Conservation (phyloP, 2,329 filamentous ascomycete species). For the Ascochyta fabae region DNA sequence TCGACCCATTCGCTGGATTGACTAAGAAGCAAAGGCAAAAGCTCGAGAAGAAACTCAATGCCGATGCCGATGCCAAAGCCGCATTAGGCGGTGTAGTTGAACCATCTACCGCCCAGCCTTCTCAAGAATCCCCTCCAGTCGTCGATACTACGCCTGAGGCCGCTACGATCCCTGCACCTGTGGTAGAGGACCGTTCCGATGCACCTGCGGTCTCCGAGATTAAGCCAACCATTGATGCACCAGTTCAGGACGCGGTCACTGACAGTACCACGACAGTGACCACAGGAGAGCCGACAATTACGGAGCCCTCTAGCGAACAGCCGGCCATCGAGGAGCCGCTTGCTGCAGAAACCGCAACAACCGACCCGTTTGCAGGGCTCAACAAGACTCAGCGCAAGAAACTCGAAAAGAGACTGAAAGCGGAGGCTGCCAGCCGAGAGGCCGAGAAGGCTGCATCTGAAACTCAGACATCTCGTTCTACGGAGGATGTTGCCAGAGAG, state of each 20-base stretch:
- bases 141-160: too few species aligned
- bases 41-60: conserved; percentile 44
- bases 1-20: conserved; percentile 38
- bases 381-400: conserved; percentile 27
- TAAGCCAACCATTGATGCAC: too few species aligned
- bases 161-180: too few species aligned
- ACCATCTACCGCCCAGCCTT: too few species aligned
- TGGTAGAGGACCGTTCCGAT: too few species aligned
- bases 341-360: background rate
- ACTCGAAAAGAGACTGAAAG: conserved; percentile 31
- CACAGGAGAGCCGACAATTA: too few species aligned
- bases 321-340: background rate
- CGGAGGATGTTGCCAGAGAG: background rate
- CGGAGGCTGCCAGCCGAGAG: conserved; percentile 4
- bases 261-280: too few species aligned
- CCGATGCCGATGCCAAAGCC: conserved; percentile 23
- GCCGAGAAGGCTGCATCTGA: conserved; percentile 3
- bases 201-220: too few species aligned
- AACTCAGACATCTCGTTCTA: background rate
- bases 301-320: too few species aligned
- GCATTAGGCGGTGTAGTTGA: background rate
- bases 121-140: too few species aligned
- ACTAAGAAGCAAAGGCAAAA: conserved; percentile 37
- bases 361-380: conserved; percentile 10
- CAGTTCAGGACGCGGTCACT: too few species aligned